Evolutionary conservation across 139 green algal species (phyloP).

Genomic region (Monoraphidium neglectum): DNA sequence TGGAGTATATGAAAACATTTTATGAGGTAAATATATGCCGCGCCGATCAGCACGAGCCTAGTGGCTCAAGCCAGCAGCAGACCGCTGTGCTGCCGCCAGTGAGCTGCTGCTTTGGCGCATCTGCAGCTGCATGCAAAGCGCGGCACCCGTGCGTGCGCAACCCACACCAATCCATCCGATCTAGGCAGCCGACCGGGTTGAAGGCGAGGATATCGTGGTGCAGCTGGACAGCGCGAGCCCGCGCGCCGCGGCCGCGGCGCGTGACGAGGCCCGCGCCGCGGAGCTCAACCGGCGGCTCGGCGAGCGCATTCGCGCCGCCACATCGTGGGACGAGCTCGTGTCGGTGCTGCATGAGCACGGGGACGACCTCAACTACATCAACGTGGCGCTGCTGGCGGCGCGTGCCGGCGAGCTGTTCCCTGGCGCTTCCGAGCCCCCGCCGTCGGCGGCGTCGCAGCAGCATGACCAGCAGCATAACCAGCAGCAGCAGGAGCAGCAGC

Average conservation of each 20-base stretch:
- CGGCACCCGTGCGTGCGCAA: too few species aligned
- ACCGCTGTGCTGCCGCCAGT: too few species aligned
- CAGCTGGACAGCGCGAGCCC: conserved; percentile 6
- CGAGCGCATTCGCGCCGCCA: background rate
- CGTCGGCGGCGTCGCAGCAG: background rate
- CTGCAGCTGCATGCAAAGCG: too few species aligned
- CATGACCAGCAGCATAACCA: background rate
- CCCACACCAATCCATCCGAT: too few species aligned
- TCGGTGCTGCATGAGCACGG: conserved; percentile 17
- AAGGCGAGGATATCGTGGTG: conserved; percentile 27
- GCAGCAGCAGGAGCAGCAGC: conserved; percentile 1
- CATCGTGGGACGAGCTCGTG: background rate
- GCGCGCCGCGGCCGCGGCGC: background rate
- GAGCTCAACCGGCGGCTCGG: conserved; percentile 17
- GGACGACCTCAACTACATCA: conserved; percentile 16
- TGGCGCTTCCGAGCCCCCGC: background rate
- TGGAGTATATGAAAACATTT: conserved; percentile 22
- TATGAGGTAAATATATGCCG: conserved; percentile 19
- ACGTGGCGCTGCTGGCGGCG: background rate
- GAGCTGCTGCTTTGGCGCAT: too few species aligned
- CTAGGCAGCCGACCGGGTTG: conserved; percentile 17
- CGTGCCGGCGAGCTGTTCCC: background rate
- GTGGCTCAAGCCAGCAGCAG: too few species aligned
- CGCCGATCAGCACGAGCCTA: too few species aligned
- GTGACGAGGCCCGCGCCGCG: conserved; percentile 4